These are phyloP conservation scores for Albizia julibrissin DNA, from an alignment of 306 rosid genomes.

Conservation along the genomic window DNA sequence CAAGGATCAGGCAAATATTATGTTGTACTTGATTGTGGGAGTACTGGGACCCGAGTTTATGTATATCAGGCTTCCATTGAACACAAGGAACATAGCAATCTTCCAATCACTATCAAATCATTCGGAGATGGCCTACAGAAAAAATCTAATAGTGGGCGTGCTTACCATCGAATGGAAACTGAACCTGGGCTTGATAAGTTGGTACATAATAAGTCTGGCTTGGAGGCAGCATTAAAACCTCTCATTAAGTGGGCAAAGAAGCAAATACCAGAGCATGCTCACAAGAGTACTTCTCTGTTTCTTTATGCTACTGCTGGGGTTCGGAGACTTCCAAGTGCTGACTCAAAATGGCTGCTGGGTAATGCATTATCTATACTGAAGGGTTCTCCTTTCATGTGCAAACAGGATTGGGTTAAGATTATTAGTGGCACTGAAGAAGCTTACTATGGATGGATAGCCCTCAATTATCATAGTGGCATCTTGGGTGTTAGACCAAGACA, in stretches of 20 bases:
- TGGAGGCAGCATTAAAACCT: slow-evolving; percentile 70
- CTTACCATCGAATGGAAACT: slow-evolving; percentile 88
- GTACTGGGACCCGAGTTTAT: slow-evolving; percentile 84
- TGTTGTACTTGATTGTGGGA: slow-evolving; percentile 90
- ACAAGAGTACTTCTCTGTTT: slow-evolving; percentile 68
- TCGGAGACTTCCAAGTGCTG: slow-evolving; percentile 62
- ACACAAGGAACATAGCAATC: slow-evolving; percentile 46
- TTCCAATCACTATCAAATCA: slow-evolving; percentile 65
- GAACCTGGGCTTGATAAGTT: slow-evolving; percentile 93
- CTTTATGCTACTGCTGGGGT: slow-evolving; percentile 96
- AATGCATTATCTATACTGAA: slow-evolving; percentile 79
- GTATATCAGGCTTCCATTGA: slow-evolving; percentile 69
- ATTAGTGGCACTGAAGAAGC: slow-evolving; percentile 92
- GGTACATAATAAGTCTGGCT: slow-evolving; percentile 64
- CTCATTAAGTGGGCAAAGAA: slow-evolving; percentile 83
- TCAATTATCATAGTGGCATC: slow-evolving; percentile 65
- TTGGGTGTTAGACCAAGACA: slow-evolving; percentile 70
- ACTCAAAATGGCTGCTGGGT: slow-evolving; percentile 81
- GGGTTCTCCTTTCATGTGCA: slow-evolving; percentile 74
- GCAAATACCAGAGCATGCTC: slow-evolving; percentile 74
- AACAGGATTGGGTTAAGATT: slow-evolving; percentile 70
- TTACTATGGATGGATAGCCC: slow-evolving; percentile 94
- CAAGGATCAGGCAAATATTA: slow-evolving; percentile 63
- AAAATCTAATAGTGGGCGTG: slow-evolving; percentile 63
- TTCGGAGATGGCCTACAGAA: slow-evolving; percentile 41